Conservation (phyloP, 352 stramenopile genomes). For the Peronosclerospora sorghi region DNA sequence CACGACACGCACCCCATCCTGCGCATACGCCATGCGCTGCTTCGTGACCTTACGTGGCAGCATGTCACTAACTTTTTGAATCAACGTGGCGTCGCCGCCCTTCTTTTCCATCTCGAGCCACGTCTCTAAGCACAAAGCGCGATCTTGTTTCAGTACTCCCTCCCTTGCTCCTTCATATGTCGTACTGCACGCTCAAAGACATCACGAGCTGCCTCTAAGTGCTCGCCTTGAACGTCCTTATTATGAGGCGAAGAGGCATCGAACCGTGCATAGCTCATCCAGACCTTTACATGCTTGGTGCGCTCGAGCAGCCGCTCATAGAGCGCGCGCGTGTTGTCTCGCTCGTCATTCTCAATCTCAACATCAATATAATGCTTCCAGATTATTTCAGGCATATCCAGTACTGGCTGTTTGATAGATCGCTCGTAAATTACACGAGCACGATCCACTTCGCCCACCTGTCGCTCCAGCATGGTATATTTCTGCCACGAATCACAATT, state of each 20-base stretch:
- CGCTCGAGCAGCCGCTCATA: conserved; percentile 95
- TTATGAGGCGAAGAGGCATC: conserved; percentile 30
- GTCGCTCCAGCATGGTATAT: conserved; percentile 93
- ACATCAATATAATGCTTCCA: conserved; percentile 99
- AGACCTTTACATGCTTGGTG: conserved; percentile 97
- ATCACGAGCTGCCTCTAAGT: conserved; percentile 64
- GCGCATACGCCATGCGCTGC: too few species aligned
- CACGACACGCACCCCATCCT: too few species aligned
- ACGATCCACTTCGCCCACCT: conserved; percentile 91
- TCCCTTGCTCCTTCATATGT: conserved; percentile 80
- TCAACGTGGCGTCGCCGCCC: too few species aligned
- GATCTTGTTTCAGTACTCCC: too few species aligned
- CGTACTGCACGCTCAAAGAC: conserved; percentile 89
- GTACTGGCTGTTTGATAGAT: conserved; percentile 87
- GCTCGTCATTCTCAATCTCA: conserved; percentile 86
- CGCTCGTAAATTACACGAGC: conserved; percentile 94
- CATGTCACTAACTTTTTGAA: too few species aligned
- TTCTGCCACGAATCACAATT: conserved; percentile 92
- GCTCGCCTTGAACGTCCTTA: conserved; percentile 19
- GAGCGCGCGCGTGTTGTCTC: conserved; percentile 83
- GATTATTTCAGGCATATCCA: conserved; percentile 98
- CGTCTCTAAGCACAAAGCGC: too few species aligned
- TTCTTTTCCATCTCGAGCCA: too few species aligned
- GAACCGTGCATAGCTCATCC: conserved; percentile 88
- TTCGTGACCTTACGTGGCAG: too few species aligned